These are phyloP conservation scores for Sanghuangporus weigelae DNA, from an alignment of 1,284 basidiomycete species.

Conservation along the genomic window DNA sequence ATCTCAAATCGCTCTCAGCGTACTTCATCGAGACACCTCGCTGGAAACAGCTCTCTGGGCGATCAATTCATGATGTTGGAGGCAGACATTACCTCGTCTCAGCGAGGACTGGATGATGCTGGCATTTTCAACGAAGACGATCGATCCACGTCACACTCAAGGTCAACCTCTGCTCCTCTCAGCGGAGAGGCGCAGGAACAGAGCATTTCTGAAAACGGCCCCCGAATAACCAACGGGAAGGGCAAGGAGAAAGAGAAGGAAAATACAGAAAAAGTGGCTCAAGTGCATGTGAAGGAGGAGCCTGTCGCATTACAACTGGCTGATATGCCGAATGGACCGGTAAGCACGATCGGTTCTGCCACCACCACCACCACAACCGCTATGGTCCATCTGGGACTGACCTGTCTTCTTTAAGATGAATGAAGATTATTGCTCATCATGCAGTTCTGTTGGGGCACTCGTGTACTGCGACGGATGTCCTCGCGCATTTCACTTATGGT, in stretches of 20 bases:
- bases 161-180: slow-evolving; percentile 9
- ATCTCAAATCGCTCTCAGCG: slow-evolving; percentile 65
- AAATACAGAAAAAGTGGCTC: slow-evolving; percentile 8
- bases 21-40: slow-evolving; percentile 62
- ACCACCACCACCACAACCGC: not conserved
- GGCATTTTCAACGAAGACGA: slow-evolving; percentile 17
- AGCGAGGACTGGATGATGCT: slow-evolving; percentile 36
- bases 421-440: slow-evolving; percentile 93
- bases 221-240: slow-evolving; percentile 49
- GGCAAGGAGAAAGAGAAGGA: slow-evolving; percentile 47
- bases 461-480: slow-evolving; percentile 98
- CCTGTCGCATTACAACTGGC: slow-evolving; percentile 28
- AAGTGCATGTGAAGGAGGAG: slow-evolving; percentile 66
- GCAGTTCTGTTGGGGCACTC: slow-evolving; percentile 74
- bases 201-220: slow-evolving; percentile 26
- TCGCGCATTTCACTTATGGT: slow-evolving; percentile 92
- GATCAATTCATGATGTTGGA: slow-evolving; percentile 36
- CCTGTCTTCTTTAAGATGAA: slow-evolving; percentile 51
- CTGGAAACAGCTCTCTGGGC: slow-evolving; percentile 24
- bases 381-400: not conserved
- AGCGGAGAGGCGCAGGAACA: slow-evolving; percentile 23
- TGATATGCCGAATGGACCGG: slow-evolving; percentile 26
- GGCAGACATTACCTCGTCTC: slow-evolving; percentile 35
- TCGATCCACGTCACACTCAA: slow-evolving; percentile 6
- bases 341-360: slow-evolving; percentile 20